Evolutionary conservation across 1,284 basidiomycete species (phyloP).

Genomic region (Cryptococcus sp.): DNA sequence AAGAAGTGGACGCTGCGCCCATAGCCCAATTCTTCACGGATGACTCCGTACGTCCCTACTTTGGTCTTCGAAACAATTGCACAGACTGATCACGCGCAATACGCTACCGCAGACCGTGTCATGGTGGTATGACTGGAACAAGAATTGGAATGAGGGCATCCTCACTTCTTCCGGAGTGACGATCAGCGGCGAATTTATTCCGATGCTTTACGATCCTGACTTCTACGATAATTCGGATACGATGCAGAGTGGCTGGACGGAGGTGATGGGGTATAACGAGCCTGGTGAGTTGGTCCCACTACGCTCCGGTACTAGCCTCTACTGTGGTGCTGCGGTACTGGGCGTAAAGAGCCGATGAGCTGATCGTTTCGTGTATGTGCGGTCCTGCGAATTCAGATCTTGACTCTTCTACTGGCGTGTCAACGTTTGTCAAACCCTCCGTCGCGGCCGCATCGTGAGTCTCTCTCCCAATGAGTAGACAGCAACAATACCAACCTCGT

Average conservation of each 20-base stretch:
- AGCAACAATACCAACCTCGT: background rate
- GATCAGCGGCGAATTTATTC: constrained; percentile 26
- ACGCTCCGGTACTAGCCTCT: background rate
- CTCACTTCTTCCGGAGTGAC: constrained; percentile 13
- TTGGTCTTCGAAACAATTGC: background rate
- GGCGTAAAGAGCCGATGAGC: background rate
- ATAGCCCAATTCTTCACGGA: constrained; percentile 28
- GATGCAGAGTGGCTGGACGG: constrained; percentile 24
- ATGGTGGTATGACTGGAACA: constrained; percentile 40
- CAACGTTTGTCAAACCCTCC: constrained; percentile 1
- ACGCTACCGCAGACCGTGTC: constrained; percentile 11
- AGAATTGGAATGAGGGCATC: constrained; percentile 28
- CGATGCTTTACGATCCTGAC: constrained; percentile 28
- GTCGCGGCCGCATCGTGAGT: constrained; percentile 9
- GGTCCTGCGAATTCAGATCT: constrained; percentile 5
- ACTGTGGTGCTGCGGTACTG: too few species aligned
- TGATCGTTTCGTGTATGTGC: background rate
- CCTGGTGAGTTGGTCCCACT: constrained; percentile 24
- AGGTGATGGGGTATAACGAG: constrained; percentile 37
- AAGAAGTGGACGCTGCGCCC: constrained; percentile 25
- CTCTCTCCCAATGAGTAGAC: background rate
- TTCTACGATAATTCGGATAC: constrained; percentile 17
- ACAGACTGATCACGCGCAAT: background rate
- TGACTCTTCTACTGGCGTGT: constrained; percentile 1
- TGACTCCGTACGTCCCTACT: constrained; percentile 20